Evolutionary conservation across 1,284 basidiomycete species (phyloP), one percentile per base, ranked within the genome.

Genomic region (Rhodotorula sp.): DNA sequence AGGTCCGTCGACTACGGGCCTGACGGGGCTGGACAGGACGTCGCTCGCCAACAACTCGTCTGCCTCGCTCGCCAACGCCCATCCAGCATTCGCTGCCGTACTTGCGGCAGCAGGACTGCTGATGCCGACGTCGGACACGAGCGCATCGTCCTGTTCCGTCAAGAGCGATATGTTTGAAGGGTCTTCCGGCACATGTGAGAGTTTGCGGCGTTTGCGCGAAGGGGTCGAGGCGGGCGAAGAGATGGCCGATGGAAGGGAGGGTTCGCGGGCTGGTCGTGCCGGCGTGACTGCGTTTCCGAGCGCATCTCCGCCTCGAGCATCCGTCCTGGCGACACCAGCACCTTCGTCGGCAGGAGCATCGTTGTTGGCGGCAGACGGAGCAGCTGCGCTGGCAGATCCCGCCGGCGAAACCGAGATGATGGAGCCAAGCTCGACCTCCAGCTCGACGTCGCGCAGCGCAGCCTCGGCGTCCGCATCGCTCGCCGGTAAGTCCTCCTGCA

Each of bases 401-500:
- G 13, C 39, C 19, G 39, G 19, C 39, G 54, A 36, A 27, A 13
- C 27, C 19, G 24, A 30, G 20, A 17, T n/a, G 17, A 32, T 27
- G 15, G 47, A 59, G 10, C 24, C 52, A 15, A 44, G 27, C 29
- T 51, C 46, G 32, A 58, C 56, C 24, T 44, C 32, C 17, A 71
- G 55, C 60, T 71, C 70, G 63, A 65, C 30, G 7, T 71, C 70
- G 13, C 49, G 36, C 39, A 71, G 36, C 8, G 62, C 66, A 27
- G 61, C 46, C 29, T 59, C 56, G 20, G 53, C 58, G 19, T 68
- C 63, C 19, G 39, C 39, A 44, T 44, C 39, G 39, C 39, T 44
- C 13, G 39, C 39, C 39, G 60, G 51, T 22, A 54, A 48, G 44
- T 59, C 60, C 44, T 32, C 48, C 19, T 20, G 20, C 22, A 36